Evolutionary conservation across 441 rosid genomes (phyloP), one percentile per base, ranked within the genome.

Genomic region (Populus tomentosa): DNA sequence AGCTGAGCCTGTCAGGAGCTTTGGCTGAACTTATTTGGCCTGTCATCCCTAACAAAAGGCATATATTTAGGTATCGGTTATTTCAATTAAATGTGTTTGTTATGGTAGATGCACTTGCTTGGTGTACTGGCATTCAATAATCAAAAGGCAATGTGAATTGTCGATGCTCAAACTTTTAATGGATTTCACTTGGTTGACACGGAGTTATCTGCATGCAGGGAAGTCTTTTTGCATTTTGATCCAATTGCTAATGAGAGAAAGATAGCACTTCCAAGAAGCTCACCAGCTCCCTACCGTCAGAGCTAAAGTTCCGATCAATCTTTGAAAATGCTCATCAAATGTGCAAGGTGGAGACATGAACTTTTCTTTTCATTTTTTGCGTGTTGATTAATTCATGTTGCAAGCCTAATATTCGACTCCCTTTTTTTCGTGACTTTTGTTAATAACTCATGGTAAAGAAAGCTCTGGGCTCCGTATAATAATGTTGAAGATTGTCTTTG

Each of bases 261-360:
- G 84, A 80, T 86, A 56, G 69, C 73, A 69, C 70, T 78, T 28
- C 83, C 90, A 18, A 91, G 94, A 82, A 88, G 84, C 83, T 21
- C 75, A 89, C 90, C 42, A 86, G 84, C 81, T 84, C 89, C 26
- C 81, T 92, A 77, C 76, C 88, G 77, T 88, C 94, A 40, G 92
- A 90, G 70, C 69, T 81, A 65, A 89, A 84, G 82, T 82, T 92
- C 76, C 88, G 92, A 16, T 81, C 90, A 10, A 80, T 92, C 80
- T 70, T 88, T 77, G 93, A 89, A 83, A 92, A 92, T 85, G 93
- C 92, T 0, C 82, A 82, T 33, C 92, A 90, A 84, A 84, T 86
- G 71, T 75, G 85, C 24, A 89, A 92, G 93, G 97, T 92, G 76
- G 69, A 82, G 66, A 75, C 64, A 3, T 33, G 32, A 36, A 26